A percentile compares a stretch with the other conserved stretches of the same genome.
Evolutionary conservation across 2,329 filamentous ascomycete genomes (phyloP).

Genomic region (Monosporascus sp.): DNA sequence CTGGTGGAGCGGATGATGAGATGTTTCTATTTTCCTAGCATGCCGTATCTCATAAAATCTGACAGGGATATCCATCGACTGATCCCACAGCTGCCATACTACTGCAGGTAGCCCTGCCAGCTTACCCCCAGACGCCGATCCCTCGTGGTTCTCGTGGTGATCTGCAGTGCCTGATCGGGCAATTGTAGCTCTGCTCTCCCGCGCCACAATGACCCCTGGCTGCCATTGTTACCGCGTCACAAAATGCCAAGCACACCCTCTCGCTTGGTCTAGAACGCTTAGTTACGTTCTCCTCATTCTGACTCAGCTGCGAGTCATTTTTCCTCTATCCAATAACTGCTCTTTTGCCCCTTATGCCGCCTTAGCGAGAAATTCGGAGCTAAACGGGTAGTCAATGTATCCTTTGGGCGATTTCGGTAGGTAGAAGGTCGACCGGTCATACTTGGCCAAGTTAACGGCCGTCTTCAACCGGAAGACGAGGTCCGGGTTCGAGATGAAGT

Average conservation of each 20-base stretch:
- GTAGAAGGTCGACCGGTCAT: conserved; percentile 42
- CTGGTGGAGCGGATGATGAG: background rate
- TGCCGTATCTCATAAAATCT: background rate
- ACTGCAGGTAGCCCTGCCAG: background rate
- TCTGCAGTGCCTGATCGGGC: background rate
- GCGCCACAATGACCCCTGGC: background rate
- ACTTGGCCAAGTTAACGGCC: conserved; percentile 36
- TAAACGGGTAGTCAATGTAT: conserved; percentile 19
- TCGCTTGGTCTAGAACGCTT: too few species aligned
- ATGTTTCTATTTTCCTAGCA: background rate
- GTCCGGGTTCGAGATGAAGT: conserved; percentile 45
- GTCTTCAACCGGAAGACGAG: conserved; percentile 38
- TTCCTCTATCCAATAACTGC: background rate
- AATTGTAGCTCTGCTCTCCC: background rate
- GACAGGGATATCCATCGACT: background rate
- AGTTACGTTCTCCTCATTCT: too few species aligned
- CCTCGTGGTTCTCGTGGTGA: too few species aligned
- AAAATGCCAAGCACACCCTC: background rate
- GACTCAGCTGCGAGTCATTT: background rate
- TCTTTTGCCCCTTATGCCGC: background rate
- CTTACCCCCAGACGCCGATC: background rate
- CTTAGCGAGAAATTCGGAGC: background rate
- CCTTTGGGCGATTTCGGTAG: conserved; percentile 10
- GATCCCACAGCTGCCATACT: background rate
- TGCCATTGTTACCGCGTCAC: background rate